Conservation (phyloP, 768 basidiomycete genomes). For the Russula griseocarnosa region DNA sequence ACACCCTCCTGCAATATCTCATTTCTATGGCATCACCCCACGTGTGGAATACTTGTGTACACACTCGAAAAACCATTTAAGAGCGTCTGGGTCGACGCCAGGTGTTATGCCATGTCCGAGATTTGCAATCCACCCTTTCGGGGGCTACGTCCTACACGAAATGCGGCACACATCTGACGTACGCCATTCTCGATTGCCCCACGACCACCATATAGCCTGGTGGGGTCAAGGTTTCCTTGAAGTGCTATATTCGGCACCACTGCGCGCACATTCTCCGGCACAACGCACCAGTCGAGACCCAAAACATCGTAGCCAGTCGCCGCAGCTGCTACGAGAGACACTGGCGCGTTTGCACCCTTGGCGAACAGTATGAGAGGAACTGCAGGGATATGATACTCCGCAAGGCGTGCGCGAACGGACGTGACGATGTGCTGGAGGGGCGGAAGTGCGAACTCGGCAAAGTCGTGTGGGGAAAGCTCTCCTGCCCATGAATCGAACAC, state of each 20-base stretch:
- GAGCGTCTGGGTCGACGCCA: conserved; percentile 88
- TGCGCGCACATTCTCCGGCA: conserved; percentile 64
- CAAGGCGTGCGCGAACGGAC: conserved; percentile 59
- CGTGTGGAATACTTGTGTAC: conserved; percentile 71
- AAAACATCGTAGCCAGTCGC: conserved; percentile 79
- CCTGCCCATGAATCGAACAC: conserved; percentile 97
- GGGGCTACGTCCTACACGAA: conserved; percentile 48
- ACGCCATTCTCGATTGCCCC: conserved; percentile 85
- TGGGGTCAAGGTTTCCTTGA: conserved; percentile 94
- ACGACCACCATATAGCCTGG: conserved; percentile 76
- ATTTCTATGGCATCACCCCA: conserved; percentile 5
- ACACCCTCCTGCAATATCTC: conserved; percentile 22
- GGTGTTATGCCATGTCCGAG: conserved; percentile 97
- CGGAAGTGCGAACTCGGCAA: conserved; percentile 77
- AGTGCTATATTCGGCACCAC: conserved; percentile 63
- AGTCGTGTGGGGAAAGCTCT: conserved; percentile 87
- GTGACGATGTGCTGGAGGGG: conserved; percentile 67
- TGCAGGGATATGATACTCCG: conserved; percentile 46
- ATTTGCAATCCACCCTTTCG: conserved; percentile 91
- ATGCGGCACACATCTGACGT: conserved; percentile 75
- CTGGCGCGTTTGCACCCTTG: conserved; percentile 86
- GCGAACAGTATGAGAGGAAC: conserved; percentile 91
- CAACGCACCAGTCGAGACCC: conserved; percentile 88
- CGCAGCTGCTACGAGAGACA: conserved; percentile 46
- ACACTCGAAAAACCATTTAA: conserved; percentile 88